A percentile compares a stretch with the other conserved stretches of the same genome.
Conservation (phyloP, 768 basidiomycete genomes). For the Russula sp. region DNA sequence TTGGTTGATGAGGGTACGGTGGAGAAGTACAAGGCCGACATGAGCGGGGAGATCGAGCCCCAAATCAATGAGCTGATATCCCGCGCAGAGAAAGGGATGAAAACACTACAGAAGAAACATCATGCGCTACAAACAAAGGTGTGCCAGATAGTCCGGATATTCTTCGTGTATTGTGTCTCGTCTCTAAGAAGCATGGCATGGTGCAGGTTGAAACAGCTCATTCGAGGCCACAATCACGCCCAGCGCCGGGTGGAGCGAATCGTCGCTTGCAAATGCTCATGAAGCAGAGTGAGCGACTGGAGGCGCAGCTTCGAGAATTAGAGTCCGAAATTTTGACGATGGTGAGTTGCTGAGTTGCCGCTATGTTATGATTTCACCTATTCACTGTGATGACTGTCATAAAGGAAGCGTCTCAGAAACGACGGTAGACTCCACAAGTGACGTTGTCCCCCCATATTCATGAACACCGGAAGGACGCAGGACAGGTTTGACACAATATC, state of each 20-base stretch:
- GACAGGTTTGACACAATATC: background rate
- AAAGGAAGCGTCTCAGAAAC: conserved; percentile 30
- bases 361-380: background rate
- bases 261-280: conserved; percentile 60
- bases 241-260: conserved; percentile 50
- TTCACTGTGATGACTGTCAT: background rate
- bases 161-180: background rate
- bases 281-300: conserved; percentile 65
- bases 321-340: conserved; percentile 60
- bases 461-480: background rate
- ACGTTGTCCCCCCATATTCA: background rate
- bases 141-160: conserved; percentile 7
- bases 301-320: conserved; percentile 56
- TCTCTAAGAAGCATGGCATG: background rate
- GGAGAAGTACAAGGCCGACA: conserved; percentile 68
- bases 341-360: conserved; percentile 38
- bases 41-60: conserved; percentile 79
- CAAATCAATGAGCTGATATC: conserved; percentile 72
- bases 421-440: conserved; percentile 11
- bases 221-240: conserved; percentile 42
- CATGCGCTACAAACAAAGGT: conserved; percentile 64
- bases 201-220: conserved; percentile 52
- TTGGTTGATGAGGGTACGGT: conserved; percentile 71
- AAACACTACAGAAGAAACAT: conserved; percentile 59
- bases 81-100: conserved; percentile 66